Conservation (phyloP, 805 yeast genomes). For the Barnettozyma wickerhamii region DNA sequence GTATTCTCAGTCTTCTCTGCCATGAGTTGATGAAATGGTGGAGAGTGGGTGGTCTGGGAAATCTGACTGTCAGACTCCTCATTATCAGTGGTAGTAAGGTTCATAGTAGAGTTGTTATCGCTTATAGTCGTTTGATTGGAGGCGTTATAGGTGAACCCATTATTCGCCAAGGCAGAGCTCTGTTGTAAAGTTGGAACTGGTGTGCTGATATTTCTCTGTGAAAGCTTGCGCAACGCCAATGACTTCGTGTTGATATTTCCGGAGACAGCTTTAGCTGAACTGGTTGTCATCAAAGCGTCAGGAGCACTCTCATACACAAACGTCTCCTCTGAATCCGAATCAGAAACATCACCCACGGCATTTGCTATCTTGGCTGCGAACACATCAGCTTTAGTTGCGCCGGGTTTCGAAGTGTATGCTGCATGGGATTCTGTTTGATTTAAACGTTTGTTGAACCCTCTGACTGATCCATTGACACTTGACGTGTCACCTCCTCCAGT, state of each 20-base stretch:
- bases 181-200: too few species aligned
- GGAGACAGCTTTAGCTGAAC: conserved; percentile 11
- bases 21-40: background rate
- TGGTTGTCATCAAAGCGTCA: conserved; percentile 20
- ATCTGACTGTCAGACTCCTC: conserved; percentile 8
- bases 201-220: conserved; percentile 25
- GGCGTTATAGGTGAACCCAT: background rate
- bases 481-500: conserved; percentile 15
- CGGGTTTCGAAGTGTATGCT: conserved; percentile 18
- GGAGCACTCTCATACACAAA: conserved; percentile 76
- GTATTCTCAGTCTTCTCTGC: background rate
- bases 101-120: conserved; percentile 5
- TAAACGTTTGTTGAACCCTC: conserved; percentile 19
- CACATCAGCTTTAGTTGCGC: conserved; percentile 76
- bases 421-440: conserved; percentile 17
- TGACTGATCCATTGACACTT: conserved; percentile 24
- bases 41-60: conserved; percentile 4
- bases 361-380: conserved; percentile 94
- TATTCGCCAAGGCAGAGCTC: background rate
- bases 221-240: conserved; percentile 17
- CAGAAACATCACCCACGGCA: conserved; percentile 86
- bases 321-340: conserved; percentile 89
- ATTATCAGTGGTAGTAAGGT: conserved; percentile 3
- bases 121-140: conserved; percentile 3
- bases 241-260: conserved; percentile 12